Base-by-base conservation (phyloP, 2,329 filamentous ascomycete species). In the Sarocladiaceae sp. region DNA sequence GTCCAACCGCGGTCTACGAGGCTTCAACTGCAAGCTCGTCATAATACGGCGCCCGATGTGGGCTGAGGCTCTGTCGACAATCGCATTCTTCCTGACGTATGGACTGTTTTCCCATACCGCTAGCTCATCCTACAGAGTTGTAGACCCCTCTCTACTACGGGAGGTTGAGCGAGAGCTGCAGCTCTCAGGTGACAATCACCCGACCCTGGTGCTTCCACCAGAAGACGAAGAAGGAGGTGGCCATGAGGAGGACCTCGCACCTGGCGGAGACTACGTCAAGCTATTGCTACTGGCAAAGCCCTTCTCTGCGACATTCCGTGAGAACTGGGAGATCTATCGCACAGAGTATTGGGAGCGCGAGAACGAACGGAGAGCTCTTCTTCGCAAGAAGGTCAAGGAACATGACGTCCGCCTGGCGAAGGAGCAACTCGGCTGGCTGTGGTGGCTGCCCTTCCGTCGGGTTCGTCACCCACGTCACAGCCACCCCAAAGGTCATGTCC, bases 321-420 rank as follows among this genome's bases (percentile, higher is more conserved):
- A 97, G 67, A 96, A 96, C 58, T 99, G 94, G 94, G 94, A 99
- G 64, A 78, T 93, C 15, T 99, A 95, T 69, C 82, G 94, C 51
- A 85, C 87, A 29, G 92, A 97, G 55, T 99, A 97, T 70, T 99
- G 94, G 94, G 93, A 97, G 61, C 86, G 86, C 55, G 94, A 99
- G 68, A 99, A 99, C 64, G 90, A 96, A 67, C 85, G 93, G 2
- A 84, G 94, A 12, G 81, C 86, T 2, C 72, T 88, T 53, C 74
- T 97, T 22, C 80, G 90, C 37, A 64, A 78, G 39, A 88, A 88
- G 63, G 73, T 96, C 48, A 81, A 84, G 56, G 79, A 83, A 50
- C 79, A 82, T 28, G 85, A 92, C 60, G 77, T 79, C 17, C 83
- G 86, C 55, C 71, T 89, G 35, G 84, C 86, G 12, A 83, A 82